These are phyloP conservation scores for Andrographis paniculata DNA, from an alignment of 305 asterid genomes.

Conservation along the genomic window DNA sequence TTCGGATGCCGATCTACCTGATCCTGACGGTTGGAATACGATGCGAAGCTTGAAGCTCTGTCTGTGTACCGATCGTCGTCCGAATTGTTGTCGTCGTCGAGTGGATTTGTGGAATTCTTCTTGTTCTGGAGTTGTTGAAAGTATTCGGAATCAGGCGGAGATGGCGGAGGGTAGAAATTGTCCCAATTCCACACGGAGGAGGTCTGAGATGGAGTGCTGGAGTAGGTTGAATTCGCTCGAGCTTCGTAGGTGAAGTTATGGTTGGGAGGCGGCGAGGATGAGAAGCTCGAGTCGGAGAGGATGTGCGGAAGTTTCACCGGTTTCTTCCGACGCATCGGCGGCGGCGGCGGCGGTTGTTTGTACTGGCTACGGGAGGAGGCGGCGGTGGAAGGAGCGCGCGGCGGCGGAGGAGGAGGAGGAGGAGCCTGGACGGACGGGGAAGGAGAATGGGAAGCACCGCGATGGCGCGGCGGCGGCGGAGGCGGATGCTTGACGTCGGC, in stretches of 20 bases:
- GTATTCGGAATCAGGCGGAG: constrained; percentile 87
- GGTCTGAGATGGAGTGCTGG: constrained; percentile 72
- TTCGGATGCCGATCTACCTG: constrained; percentile 25
- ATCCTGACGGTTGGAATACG: constrained; percentile 26
- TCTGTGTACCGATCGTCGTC: constrained; percentile 28
- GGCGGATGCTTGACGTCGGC: constrained; percentile 19
- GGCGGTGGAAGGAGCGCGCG: constrained; percentile 29
- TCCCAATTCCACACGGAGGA: constrained; percentile 99
- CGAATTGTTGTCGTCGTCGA: constrained; percentile 14
- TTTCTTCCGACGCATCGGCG: constrained; percentile 40
- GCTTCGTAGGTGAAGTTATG: constrained; percentile 45
- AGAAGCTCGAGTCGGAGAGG: constrained; percentile 77
- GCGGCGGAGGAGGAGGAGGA: constrained; percentile 40
- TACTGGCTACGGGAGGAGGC: constrained; percentile 24
- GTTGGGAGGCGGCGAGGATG: constrained; percentile 48
- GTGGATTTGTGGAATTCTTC: constrained; percentile 1
- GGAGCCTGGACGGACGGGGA: constrained; percentile 26
- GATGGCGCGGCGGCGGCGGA: constrained; percentile 25
- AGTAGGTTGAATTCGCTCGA: constrained; percentile 52
- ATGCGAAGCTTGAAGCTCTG: background rate
- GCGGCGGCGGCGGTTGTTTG: constrained; percentile 24
- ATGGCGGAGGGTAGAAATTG: constrained; percentile 80
- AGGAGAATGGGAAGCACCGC: constrained; percentile 28
- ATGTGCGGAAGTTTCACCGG: constrained; percentile 60
- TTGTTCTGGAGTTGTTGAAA: constrained; percentile 48